These are phyloP conservation scores for Oryza glumipatula DNA, from an alignment of 176 grass and related monocot genomes.

Conservation along the genomic window DNA sequence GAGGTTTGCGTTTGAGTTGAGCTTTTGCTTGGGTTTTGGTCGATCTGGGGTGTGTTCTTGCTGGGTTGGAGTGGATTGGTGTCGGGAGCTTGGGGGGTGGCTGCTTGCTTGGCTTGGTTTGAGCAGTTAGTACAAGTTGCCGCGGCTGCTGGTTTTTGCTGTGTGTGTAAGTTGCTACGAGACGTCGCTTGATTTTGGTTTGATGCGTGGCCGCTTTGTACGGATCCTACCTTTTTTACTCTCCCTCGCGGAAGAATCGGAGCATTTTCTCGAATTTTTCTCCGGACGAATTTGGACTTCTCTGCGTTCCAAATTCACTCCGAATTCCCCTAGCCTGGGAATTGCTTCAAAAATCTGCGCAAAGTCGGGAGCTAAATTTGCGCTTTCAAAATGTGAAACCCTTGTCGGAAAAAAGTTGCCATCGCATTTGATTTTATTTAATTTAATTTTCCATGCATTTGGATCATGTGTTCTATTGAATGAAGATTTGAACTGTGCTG, in stretches of 20 bases:
- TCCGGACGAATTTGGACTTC: not conserved
- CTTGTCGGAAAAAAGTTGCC: not conserved
- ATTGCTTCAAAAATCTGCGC: not conserved
- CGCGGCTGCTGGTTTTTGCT: not conserved
- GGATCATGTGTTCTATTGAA: not conserved
- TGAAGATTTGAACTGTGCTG: not conserved
- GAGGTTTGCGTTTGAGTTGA: not conserved
- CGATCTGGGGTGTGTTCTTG: not conserved
- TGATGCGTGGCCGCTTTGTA: not conserved
- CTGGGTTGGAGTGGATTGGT: not conserved
- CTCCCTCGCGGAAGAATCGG: not conserved
- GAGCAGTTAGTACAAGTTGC: not conserved
- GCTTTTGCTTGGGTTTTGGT: not conserved
- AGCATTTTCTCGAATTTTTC: not conserved
- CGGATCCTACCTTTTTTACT: not conserved
- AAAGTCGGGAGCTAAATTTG: not conserved
- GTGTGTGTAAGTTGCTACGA: not conserved
- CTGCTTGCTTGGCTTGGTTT: not conserved
- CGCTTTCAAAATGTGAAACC: not conserved
- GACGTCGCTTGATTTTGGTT: not conserved
- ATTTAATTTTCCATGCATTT: conserved; percentile 4
- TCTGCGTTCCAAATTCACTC: too few species aligned
- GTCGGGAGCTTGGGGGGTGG: not conserved
- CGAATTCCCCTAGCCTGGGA: not conserved
- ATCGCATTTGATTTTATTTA: conserved; percentile 3